A percentile compares a stretch with the other conserved stretches of the same genome.
Conservation (phyloP, 2,329 filamentous ascomycete species). For the Arthrinium phaeospermum region DNA sequence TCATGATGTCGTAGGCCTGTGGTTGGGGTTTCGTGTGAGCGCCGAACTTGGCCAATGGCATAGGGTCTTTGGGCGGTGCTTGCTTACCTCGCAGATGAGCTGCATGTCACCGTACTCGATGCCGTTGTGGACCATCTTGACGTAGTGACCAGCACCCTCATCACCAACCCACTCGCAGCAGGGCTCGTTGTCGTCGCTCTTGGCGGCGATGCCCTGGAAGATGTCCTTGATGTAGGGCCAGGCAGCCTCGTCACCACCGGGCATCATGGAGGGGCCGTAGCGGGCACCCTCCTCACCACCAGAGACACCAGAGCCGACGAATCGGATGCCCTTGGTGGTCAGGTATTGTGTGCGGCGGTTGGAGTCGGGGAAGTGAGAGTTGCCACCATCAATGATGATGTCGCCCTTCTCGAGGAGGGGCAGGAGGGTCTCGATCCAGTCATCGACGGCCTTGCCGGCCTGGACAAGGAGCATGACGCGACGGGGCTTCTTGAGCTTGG, state of each 20-base stretch:
- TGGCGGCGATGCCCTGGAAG: slow-evolving; percentile 96
- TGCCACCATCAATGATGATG: slow-evolving; percentile 99
- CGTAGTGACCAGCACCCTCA: slow-evolving; percentile 99
- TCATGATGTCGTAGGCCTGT: slow-evolving; percentile 99
- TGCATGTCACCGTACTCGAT: slow-evolving; percentile 99
- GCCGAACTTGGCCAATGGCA: not conserved
- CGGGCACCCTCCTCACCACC: slow-evolving; percentile 99
- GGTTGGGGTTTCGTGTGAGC: slow-evolving; percentile 23
- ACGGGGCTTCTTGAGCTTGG: slow-evolving; percentile 96
- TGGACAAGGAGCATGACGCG: slow-evolving; percentile 99
- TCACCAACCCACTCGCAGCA: slow-evolving; percentile 99
- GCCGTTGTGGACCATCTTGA: slow-evolving; percentile 99
- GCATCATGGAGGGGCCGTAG: slow-evolving; percentile 97
- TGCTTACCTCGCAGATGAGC: slow-evolving; percentile 90
- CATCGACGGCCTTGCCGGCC: slow-evolving; percentile 96
- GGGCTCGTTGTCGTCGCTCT: slow-evolving; percentile 91
- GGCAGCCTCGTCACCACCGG: slow-evolving; percentile 96
- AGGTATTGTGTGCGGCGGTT: slow-evolving; percentile 97
- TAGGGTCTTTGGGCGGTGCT: slow-evolving; percentile 36
- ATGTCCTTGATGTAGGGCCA: slow-evolving; percentile 99
- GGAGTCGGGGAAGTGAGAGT: slow-evolving; percentile 99
- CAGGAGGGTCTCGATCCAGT: slow-evolving; percentile 96
- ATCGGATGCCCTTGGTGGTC: slow-evolving; percentile 83
- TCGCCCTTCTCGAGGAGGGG: slow-evolving; percentile 84
- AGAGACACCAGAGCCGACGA: slow-evolving; percentile 96